Base-by-base conservation (phyloP, 768 basidiomycete genomes). In the Xerocomellus dryophilus region DNA sequence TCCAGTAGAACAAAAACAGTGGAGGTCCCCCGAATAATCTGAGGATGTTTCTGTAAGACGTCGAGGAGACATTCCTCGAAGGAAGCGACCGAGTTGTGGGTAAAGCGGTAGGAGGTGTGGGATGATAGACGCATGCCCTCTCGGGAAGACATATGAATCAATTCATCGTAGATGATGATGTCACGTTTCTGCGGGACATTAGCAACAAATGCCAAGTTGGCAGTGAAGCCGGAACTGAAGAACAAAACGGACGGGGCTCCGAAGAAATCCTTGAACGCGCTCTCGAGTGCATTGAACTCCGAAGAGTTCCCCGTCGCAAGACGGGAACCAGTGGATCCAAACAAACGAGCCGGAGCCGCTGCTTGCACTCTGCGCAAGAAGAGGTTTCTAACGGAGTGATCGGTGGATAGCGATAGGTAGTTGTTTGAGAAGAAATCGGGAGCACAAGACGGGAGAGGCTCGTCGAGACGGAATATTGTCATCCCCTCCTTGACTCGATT, bases 151-250 rank as follows among this genome's bases (percentile, higher is more conserved):
- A 78, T 75, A 52, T 84, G 83, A 12, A 82, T 73, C 46, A 78
- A 66, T 48, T 79, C 78, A 63, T 84, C 83, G 53, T 75, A 76
- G 17, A 85, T 53, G 48, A 84, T 69, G 53, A 74, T 72, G 58
- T 85, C 82, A 9, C 67, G 61, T 3, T 61, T 59, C 51, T 75
- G 62, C 72, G 11, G 82, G 74, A 84, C 65, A 4, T 70, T 66
- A 2, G 74, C 51, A 63, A 81, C 77, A 61, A 84, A 74, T 14
- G 74, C 73, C 14, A 76, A 67, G 57, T 82, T 84, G 42, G 82
- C 82, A 58, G 74, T 78, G 63, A 73, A 81, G 25, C 82, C 81
- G 2, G 79, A 79, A 59, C 74, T 76, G 70, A 81, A 80, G 2
- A 83, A 66, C 10, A 83, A 66, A 0, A 79, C 79, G 0, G 77